These are phyloP conservation scores for Naegleria lovaniensis DNA, from an alignment of 208 protist species.

Conservation along the genomic window DNA sequence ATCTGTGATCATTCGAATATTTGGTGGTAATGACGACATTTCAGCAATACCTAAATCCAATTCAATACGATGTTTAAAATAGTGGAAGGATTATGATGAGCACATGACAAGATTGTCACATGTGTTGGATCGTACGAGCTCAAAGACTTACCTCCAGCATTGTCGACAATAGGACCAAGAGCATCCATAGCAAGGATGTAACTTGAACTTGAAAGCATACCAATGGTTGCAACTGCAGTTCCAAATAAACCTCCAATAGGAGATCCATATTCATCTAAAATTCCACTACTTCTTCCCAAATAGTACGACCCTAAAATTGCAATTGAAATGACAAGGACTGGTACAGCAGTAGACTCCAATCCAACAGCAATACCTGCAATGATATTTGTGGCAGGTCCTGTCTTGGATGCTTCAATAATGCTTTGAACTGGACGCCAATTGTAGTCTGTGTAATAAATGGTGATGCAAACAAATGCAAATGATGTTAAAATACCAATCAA, in stretches of 20 bases:
- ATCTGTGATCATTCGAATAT: slow-evolving; percentile 58
- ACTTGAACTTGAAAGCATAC: slow-evolving; percentile 57
- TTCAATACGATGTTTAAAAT: no score
- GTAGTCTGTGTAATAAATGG: slow-evolving; percentile 52
- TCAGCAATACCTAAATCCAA: slow-evolving; percentile 49
- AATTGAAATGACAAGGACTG: slow-evolving; percentile 51
- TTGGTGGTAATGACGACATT: slow-evolving; percentile 46
- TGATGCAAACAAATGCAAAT: slow-evolving; percentile 50
- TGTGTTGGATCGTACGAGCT: no score
- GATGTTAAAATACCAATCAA: slow-evolving; percentile 45
- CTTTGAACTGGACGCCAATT: slow-evolving; percentile 41
- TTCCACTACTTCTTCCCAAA: slow-evolving; percentile 18
- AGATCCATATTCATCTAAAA: slow-evolving; percentile 42
- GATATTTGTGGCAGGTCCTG: slow-evolving; percentile 50
- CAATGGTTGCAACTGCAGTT: slow-evolving; percentile 66
- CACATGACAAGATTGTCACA: no score
- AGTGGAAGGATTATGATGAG: no score
- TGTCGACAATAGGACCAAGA: slow-evolving; percentile 70
- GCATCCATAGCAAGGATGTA: slow-evolving; percentile 64
- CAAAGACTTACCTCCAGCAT: slow-evolving; percentile 57
- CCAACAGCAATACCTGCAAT: slow-evolving; percentile 63
- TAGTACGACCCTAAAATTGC: slow-evolving; percentile 60
- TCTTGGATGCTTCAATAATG: slow-evolving; percentile 67
- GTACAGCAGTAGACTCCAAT: slow-evolving; percentile 58
- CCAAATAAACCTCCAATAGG: slow-evolving; percentile 60